These are phyloP conservation scores for Russula griseocarnosa DNA, from an alignment of 768 basidiomycete genomes.

Conservation along the genomic window DNA sequence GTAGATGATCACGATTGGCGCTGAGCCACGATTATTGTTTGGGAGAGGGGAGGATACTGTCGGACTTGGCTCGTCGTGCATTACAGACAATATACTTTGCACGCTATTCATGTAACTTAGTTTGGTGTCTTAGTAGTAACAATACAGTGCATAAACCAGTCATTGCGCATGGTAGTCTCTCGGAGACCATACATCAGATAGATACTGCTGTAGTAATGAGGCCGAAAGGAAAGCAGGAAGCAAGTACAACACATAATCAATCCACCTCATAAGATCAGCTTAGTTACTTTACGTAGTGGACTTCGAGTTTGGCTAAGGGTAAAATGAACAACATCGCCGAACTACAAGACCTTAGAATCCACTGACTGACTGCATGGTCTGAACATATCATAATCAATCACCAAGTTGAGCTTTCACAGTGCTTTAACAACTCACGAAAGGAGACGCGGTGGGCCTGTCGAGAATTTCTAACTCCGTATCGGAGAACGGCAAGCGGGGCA, in stretches of 20 bases:
- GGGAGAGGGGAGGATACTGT: not conserved
- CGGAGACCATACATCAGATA: no score
- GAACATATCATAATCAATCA: not conserved
- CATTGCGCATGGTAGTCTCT: not conserved
- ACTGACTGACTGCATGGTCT: conserved; percentile 28
- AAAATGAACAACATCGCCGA: not conserved
- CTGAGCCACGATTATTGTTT: not conserved
- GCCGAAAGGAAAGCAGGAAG: no score
- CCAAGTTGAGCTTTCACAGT: not conserved
- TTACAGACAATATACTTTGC: not conserved
- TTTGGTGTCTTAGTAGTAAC: not conserved
- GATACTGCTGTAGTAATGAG: no score
- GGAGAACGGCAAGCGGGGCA: conserved; percentile 74
- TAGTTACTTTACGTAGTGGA: not conserved
- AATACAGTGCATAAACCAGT: not conserved
- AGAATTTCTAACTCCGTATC: conserved; percentile 74
- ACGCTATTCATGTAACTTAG: conserved; percentile 8
- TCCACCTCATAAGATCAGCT: not conserved
- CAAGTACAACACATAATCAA: no score
- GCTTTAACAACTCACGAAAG: conserved; percentile 56
- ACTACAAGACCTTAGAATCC: conserved; percentile 9
- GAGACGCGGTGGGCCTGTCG: conserved; percentile 86
- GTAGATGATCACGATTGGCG: not conserved
- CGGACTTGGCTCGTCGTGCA: not conserved
- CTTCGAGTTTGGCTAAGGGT: not conserved